Percentiles rank a stretch among this genome's conserved stretches.
Evolutionary conservation across 2,329 filamentous ascomycete species (phyloP).

Genomic region (Thelonectria blattea): DNA sequence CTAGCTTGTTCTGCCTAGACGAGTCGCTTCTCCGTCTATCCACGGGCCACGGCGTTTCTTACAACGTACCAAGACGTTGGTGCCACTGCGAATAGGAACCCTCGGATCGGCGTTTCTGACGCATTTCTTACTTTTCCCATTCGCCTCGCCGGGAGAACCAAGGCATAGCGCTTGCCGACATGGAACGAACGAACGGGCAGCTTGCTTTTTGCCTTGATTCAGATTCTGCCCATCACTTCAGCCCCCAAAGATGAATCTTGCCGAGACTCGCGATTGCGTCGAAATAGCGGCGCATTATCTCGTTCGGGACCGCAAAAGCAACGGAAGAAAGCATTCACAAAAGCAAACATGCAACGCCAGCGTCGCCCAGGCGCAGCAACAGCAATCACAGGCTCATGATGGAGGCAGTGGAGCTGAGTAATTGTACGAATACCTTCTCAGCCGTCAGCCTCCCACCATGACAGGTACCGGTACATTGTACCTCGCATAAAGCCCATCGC

Average conservation of each 20-base stretch:
- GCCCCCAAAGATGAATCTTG: background rate
- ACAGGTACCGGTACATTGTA: slow-evolving; percentile 35
- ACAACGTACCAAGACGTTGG: background rate
- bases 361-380: slow-evolving; percentile 22
- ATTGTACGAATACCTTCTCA: slow-evolving; percentile 16
- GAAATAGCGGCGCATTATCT: background rate
- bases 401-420: slow-evolving; percentile 5
- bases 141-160: slow-evolving; percentile 1
- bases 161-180: background rate
- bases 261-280: background rate
- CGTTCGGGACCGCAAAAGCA: slow-evolving; percentile 9
- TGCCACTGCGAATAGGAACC: slow-evolving; percentile 1
- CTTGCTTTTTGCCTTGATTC: slow-evolving; percentile 13
- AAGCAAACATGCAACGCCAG: slow-evolving; percentile 7
- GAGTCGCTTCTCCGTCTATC: slow-evolving; percentile 5
- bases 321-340: background rate
- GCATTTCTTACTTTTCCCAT: slow-evolving; percentile 12
- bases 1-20: background rate
- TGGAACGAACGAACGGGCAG: background rate
- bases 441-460: slow-evolving; percentile 22
- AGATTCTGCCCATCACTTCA: slow-evolving; percentile 2
- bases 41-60: slow-evolving; percentile 2
- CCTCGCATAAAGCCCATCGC: slow-evolving; percentile 35
- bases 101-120: slow-evolving; percentile 13
- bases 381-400: background rate